A percentile compares a stretch with the other conserved stretches of the same genome.
These are phyloP conservation scores for Nitzschia putrida DNA, from an alignment of 108 stramenopile genomes.

Conservation along the genomic window DNA sequence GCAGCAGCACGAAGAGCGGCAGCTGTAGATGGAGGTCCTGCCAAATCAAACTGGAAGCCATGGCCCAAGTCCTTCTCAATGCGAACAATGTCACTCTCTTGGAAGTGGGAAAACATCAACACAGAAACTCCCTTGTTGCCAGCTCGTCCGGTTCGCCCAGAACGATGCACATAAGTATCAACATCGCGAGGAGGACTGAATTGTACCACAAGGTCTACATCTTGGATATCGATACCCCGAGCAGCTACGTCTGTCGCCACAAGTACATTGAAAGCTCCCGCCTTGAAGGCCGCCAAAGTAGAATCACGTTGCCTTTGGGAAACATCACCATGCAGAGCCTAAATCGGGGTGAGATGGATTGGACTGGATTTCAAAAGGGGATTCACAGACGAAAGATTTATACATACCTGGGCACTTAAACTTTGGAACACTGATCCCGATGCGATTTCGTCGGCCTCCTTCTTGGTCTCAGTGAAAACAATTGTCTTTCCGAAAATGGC, in stretches of 20 bases:
- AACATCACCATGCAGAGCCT: slow-evolving; percentile 98
- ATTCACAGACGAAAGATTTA: background rate
- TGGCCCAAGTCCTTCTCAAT: slow-evolving; percentile 91
- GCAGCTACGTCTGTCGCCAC: slow-evolving; percentile 99
- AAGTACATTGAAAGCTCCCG: slow-evolving; percentile 93
- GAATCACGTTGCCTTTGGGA: slow-evolving; percentile 97
- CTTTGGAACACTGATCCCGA: slow-evolving; percentile 88
- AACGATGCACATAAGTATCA: slow-evolving; percentile 96
- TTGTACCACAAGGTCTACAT: slow-evolving; percentile 96
- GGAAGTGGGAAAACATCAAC: slow-evolving; percentile 76
- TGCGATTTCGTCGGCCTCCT: slow-evolving; percentile 89
- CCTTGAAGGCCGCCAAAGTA: slow-evolving; percentile 93
- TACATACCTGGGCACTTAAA: slow-evolving; percentile 73
- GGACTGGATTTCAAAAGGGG: background rate
- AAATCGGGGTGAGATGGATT: background rate
- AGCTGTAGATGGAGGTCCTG: slow-evolving; percentile 82
- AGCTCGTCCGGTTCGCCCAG: slow-evolving; percentile 97
- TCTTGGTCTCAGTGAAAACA: slow-evolving; percentile 97
- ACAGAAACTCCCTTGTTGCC: slow-evolving; percentile 95
- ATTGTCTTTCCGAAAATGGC: slow-evolving; percentile 96
- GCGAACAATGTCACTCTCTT: slow-evolving; percentile 83
- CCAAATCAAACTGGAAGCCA: slow-evolving; percentile 87
- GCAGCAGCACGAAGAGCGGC: slow-evolving; percentile 82
- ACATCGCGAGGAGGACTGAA: slow-evolving; percentile 92
- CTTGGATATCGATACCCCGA: slow-evolving; percentile 97